Evolutionary conservation across 306 rosid genomes (phyloP), one percentile per base, ranked within the genome.

Genomic region (Ammopiptanthus mongolicus): DNA sequence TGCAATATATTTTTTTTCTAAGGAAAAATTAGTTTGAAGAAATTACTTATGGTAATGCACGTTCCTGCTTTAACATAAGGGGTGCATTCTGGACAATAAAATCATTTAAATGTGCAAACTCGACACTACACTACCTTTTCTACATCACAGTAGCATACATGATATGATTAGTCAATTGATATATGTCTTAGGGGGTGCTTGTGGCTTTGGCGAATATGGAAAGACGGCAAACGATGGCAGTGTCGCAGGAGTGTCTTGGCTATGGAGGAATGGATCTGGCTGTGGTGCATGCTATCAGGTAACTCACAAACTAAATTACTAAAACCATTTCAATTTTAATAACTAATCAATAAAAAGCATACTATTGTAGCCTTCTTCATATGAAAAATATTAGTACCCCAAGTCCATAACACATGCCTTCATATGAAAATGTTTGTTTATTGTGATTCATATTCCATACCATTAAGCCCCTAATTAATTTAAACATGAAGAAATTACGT

Each of bases 201-300:
- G 99, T 76, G 97, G 99, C 14, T 95, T 46, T 61, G 92, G 92
- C 1, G 99, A 88, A 65, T 87, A 74, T 7, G 99, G 99, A 79
- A 89, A 79, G 60, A 88, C 92, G 0, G 77, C 90, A 18, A 86
- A 95, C 69, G 90, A 90, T 29, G 99, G 97, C 42, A 81, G 39
- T 22, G 99, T 95, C 3, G 55, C 97, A 8, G 97, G 93, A n/a
- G 97, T 90, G 65, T 81, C 96, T 7, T 36, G 85, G 80, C 92
- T 92, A 36, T 95, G 83, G 72, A 87, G 33, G 75, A 84, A 90
- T 83, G 99, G 99, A n/a, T 57, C 91, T 71, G 99, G 97, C 21
- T 95, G 97, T 65, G 99, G 99, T 71, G 96, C 88, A 61, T 95
- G 99, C 74, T 95, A 95, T 61, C 93, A 92, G 88, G 98, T 91